phyloP scores from a whole-genome alignment of 768 basidiomycete genomes.

The Tricholoma furcatifolium region DNA sequence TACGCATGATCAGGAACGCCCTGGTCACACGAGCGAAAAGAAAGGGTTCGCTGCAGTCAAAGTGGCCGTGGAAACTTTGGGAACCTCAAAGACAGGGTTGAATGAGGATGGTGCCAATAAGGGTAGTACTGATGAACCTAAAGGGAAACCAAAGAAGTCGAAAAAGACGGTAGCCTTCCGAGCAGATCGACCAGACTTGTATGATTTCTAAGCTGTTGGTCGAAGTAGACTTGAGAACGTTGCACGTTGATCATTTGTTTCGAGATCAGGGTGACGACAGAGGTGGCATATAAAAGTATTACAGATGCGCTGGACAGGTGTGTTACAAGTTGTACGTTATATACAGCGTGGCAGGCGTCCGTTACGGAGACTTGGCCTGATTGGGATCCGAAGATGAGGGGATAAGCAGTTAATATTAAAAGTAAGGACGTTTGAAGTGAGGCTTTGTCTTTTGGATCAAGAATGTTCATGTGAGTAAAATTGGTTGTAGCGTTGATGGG shows the following conservation, averaged over 20 bases:
- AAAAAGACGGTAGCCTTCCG: conserved; percentile 72
- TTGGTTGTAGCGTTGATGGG: conserved; percentile 18
- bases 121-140: conserved; percentile 14
- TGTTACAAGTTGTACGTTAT: no score
- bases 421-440: not conserved
- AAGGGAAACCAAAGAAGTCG: conserved; percentile 39
- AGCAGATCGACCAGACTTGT: conserved; percentile 66
- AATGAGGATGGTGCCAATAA: conserved; percentile 11
- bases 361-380: not conserved
- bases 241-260: conserved; percentile 1
- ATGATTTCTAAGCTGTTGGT: conserved; percentile 56
- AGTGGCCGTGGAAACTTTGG: conserved; percentile 41
- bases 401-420: no score
- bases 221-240: not conserved
- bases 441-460: not conserved
- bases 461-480: conserved; percentile 12
- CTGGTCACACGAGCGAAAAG: conserved; percentile 12
- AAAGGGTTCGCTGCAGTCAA: conserved; percentile 36
- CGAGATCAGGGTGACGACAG: not conserved
- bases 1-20: conserved; percentile 7
- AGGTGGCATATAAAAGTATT: not conserved
- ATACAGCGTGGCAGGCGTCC: not conserved
- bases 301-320: no score
- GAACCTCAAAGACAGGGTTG: conserved; percentile 1
- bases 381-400: conserved; percentile 1